Base-by-base conservation (phyloP, 768 basidiomycete species). In the Pisolithus albus region DNA sequence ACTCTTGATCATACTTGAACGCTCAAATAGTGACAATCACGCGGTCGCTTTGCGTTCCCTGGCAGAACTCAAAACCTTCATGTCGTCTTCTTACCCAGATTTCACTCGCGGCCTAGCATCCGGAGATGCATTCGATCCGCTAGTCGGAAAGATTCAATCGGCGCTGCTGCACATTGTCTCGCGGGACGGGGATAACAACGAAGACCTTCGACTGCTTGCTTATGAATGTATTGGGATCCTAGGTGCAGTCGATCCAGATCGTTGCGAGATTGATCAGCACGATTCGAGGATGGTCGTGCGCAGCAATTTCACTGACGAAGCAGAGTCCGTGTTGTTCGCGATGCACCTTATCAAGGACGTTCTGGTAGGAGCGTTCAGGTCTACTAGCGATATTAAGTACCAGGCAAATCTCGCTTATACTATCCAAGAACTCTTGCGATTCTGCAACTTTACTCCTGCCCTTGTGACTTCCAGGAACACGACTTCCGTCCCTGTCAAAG, bases 191-290 rank as follows among this genome's bases (percentile, higher is more conserved):
- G 90, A 94, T 45, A 81, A 78, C 6, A 76, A 77, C 5, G 86
- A 93, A 42, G 61, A 74, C 1, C 61, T 92, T 8, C 82, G 83
- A 16, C 70, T 81, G 40, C 67, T 88, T 18, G 86, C 92, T 1
- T 93, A 86, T 61, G 90, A 96, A 62, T 96, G 91, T 63, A 82
- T 98, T 50, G 92, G 94, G 1, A 79, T 90, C 19, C 70, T 98
- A 11, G 96, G 96, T 6, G 96, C 96, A 2, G 77, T 94, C 16
- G 96, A 99, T 67, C 95, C 95, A 0, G 95, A 98, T 72, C 79
- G 96, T 46, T 87, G 88, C 60, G 86, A 90, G 56, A 74, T 91
- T 18, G 70, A 72, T 1, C 64, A 75, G 28, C 70, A 68, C 36
- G 83, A 86, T 55, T 67, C 78, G 2, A 76, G 77, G 41, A 85